Evolutionary conservation across 805 yeast genomes (phyloP).

Genomic region (Dipodascus albidus): DNA sequence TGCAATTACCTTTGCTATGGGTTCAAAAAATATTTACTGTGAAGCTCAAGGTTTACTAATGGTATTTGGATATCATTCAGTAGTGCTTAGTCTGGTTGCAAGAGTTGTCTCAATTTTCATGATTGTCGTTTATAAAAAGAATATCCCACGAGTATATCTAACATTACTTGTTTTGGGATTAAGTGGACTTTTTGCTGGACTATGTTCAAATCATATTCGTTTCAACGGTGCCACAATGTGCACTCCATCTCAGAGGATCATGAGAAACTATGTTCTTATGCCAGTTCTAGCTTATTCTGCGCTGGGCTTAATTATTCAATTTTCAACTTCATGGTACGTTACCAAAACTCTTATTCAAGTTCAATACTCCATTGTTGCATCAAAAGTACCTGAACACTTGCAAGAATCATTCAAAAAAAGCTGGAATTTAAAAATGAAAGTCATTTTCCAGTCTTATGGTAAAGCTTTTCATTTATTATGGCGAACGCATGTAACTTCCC

Average conservation of each 20-base stretch:
- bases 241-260: background rate
- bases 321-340: background rate
- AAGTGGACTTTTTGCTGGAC: slow-evolving; percentile 3
- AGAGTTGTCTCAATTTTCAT: background rate
- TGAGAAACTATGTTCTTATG: background rate
- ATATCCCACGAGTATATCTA: background rate
- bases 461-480: background rate
- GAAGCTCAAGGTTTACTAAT: slow-evolving; percentile 5
- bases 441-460: background rate
- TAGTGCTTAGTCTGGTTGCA: slow-evolving; percentile 1
- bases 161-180: background rate
- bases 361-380: background rate
- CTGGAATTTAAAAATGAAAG: background rate
- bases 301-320: background rate
- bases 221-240: slow-evolving; percentile 23
- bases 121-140: background rate
- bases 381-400: background rate
- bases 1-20: background rate
- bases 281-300: background rate
- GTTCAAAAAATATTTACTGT: slow-evolving; percentile 1
- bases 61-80: slow-evolving; percentile 2
- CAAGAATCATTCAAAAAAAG: background rate
- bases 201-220: background rate
- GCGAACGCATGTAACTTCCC: background rate
- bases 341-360: background rate